Conservation (phyloP, 345 rosid species). For the Citrus reticulata region DNA sequence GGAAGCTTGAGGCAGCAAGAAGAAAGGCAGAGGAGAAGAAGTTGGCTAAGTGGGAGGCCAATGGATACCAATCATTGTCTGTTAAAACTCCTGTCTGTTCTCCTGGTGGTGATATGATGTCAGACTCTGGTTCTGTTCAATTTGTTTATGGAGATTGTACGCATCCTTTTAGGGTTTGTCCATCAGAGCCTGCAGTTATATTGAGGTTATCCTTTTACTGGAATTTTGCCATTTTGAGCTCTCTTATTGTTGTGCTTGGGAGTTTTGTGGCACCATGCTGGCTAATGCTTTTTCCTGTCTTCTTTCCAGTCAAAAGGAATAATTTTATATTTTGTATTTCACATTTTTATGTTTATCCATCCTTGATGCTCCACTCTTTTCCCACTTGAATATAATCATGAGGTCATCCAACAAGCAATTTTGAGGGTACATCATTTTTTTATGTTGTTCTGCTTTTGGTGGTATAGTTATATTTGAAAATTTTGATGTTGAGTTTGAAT, state of each 20-base stretch:
- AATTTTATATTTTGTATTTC: neutral
- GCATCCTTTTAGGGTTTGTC: conserved; percentile 53
- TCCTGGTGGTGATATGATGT: conserved; percentile 35
- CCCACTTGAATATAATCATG: neutral
- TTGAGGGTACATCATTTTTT: neutral
- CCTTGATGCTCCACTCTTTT: neutral
- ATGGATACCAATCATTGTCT: conserved; percentile 65
- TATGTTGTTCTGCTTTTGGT: neutral
- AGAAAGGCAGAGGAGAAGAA: conserved; percentile 74
- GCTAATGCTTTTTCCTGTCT: neutral
- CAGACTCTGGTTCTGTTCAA: conserved; percentile 59
- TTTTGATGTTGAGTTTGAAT: neutral
- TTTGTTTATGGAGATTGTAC: conserved; percentile 88
- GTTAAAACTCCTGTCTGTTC: conserved; percentile 51
- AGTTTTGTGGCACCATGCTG: neutral
- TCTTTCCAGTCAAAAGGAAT: neutral
- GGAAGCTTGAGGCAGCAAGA: conserved; percentile 56
- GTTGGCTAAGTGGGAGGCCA: conserved; percentile 65
- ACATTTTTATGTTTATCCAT: neutral
- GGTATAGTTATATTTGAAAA: neutral
- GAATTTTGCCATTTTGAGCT: neutral
- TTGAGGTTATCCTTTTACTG: conserved; percentile 49
- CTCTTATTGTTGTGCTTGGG: neutral
- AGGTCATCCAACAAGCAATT: neutral
- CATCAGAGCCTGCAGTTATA: conserved; percentile 63